These are phyloP conservation scores for Clonostachys rhizophaga DNA, from an alignment of 2,329 filamentous ascomycete species.

Conservation along the genomic window DNA sequence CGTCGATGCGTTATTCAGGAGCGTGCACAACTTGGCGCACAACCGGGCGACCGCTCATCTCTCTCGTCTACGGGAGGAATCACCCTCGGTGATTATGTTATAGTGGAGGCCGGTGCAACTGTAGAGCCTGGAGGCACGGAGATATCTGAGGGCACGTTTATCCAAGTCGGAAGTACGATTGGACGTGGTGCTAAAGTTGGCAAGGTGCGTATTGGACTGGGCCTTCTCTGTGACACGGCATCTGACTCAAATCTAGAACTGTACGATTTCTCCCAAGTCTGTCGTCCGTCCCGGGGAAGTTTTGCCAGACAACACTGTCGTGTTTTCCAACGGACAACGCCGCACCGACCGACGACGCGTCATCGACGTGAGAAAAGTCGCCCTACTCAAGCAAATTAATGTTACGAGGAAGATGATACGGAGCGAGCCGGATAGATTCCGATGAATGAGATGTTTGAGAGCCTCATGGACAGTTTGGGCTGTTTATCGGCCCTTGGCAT, in stretches of 20 bases:
- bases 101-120: slow-evolving; percentile 53
- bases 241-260: slow-evolving; percentile 41
- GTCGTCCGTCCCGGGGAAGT: slow-evolving; percentile 51
- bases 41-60: slow-evolving; percentile 2
- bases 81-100: slow-evolving; percentile 54
- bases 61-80: slow-evolving; percentile 39
- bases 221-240: too few species aligned
- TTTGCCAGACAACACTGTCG: slow-evolving; percentile 63
- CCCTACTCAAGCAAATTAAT: slow-evolving; percentile 63
- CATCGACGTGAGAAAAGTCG: slow-evolving; percentile 58
- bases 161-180: slow-evolving; percentile 57
- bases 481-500: too few species aligned
- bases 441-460: background rate
- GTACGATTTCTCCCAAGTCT: slow-evolving; percentile 64
- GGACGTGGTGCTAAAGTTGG: slow-evolving; percentile 58
- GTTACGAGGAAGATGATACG: slow-evolving; percentile 62
- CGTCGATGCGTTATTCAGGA: slow-evolving; percentile 81
- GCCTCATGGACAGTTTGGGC: too few species aligned
- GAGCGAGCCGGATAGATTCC: slow-evolving; percentile 24
- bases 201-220: slow-evolving; percentile 40
- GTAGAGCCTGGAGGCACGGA: slow-evolving; percentile 60
- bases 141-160: slow-evolving; percentile 53
- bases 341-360: slow-evolving; percentile 56
- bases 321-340: slow-evolving; percentile 60
- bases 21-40: slow-evolving; percentile 45